Evolutionary conservation across 2,329 filamentous ascomycete genomes (phyloP), one percentile per base, ranked within the genome.

Genomic region (Alternaria tenuissima): DNA sequence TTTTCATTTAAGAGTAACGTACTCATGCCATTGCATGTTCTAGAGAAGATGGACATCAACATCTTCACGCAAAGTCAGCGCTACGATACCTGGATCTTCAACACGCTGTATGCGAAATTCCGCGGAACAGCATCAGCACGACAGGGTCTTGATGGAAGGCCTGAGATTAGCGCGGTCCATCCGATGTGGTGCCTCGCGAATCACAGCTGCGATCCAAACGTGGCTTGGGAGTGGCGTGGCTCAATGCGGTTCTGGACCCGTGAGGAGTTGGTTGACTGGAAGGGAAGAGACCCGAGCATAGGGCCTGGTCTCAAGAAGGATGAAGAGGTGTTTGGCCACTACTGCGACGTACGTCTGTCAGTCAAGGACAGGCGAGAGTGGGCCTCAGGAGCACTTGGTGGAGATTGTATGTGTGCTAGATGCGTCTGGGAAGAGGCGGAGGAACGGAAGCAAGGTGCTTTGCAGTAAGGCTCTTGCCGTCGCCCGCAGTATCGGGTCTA

Each of bases 161-260:
- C 95, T 0, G 95, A 98, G 71, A 91, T 97, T 5, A 93, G 92
- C 28, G 94, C 94, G 28, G 94, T 98, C 28, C 94, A 98, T 80
- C 93, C 94, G 2, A 88, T 96, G 69, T 99, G 95, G 93, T 98
- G 94, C 79, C 84, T 98, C 30, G 94, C 94, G 28, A 99, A 99
- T 73, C 95, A 99, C 77, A 93, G 93, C 76, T 99, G 95, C 79
- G 89, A 97, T 75, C 95, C 95, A 8, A 97, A 97, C 77, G 93
- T 98, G 39, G 87, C 87, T 4, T 99, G 95, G 95, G 92, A 96
- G 72, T 97, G 94, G 92, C 89, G 90, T 28, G 91, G 91, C 1
- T 86, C 85, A 53, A 94, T 95, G 85, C 86, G 87, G 36, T 87
- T 95, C 61, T 87, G 83, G 82, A 87, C 87, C 2, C 82, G 88